Base-by-base conservation (phyloP, 2,329 filamentous ascomycete species). In the Exophiala aquamarina region DNA sequence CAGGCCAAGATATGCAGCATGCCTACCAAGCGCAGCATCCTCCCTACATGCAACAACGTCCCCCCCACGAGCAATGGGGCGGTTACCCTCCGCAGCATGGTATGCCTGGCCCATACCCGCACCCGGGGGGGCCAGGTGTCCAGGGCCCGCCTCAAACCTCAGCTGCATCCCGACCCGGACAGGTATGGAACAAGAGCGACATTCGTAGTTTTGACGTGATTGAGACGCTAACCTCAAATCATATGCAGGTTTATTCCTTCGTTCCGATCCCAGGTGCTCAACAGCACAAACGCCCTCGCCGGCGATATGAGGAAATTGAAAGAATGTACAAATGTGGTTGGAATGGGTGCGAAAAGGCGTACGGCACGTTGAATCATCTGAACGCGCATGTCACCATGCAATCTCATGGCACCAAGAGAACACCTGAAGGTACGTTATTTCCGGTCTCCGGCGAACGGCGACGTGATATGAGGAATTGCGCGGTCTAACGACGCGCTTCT, bases 351-450 rank as follows among this genome's bases (percentile, higher is more conserved):
- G 93, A 98, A 70, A 98, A 98, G 73, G 93, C 93, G 2, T 98
- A 98, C 60, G 93, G 93, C 50, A 98, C 93, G 38, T 73, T 98
- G 53, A 98, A 98, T 69, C 93, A 98, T 67, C 69, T 98, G 59
- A 98, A 98, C 65, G 93, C 93, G 31, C 93, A 98, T 64, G 93
- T 98, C 39, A 97, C 93, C 11, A 97, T 97, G 93, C 93, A 98
- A 69, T 93, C 89, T 52, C 93, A 98, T 62, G 93, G 93, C 9
- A 77, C 83, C 58, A 98, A 98, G 74, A 83, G 93, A 57, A 96
- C 92, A 49, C 93, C 93, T 33, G 93, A 98, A 87, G 92, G 93
- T 96, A 84, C 69, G 86, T 68, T 51, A 38, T n/a, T 36, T 33
- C n/a, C n/a, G n/a, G n/a, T n/a, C n/a, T n/a, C n/a, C n/a, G n/a